Base-by-base conservation (phyloP, 2,329 filamentous ascomycete species). In the Emericellopsis cladophorae region DNA sequence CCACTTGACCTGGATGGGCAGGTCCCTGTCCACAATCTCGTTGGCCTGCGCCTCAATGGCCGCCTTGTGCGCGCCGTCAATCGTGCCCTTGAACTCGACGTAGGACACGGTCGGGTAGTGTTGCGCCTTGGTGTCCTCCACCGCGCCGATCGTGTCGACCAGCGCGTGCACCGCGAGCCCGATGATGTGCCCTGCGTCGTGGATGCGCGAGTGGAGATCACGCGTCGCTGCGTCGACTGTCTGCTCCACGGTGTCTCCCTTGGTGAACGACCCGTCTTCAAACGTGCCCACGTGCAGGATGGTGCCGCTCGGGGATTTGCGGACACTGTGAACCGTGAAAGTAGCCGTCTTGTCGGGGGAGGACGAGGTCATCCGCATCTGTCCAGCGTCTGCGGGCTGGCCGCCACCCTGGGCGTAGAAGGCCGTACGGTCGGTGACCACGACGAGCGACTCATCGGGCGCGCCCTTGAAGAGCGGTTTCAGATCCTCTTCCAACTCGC, bases 61-160 rank as follows among this genome's bases (percentile, higher is more conserved):
- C 0, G 65, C 69, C 51, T 79, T 81, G 63, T 67, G 74, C 44
- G 70, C 73, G 1, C 73, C 75, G 1, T 79, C 76, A 23, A 88
- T 85, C 3, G 70, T 51, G 2, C 82, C 83, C 32, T 66, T 61
- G 48, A 86, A 87, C 52, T 86, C 81, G 48, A 77, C 80, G 1
- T 71, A 67, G 2, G 82, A 79, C 0, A 73, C 70, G 48, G 77
- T 76, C 0, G 83, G 83, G 48, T 78, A 81, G 53, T 88, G 83
- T 4, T 72, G 78, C 0, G 83, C 83, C 56, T 87, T 88, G 11
- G 76, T 60, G 52, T 87, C 82, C 43, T 74, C 70, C 44, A 81
- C 76, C 18, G 61, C 63, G 0, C 59, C 58, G 11, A 81, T 55
- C 40, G 74, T 54, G 2, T 64, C 57, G 2, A 76, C 57, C 0